A percentile compares a stretch with the other conserved stretches of the same genome.
phyloP scores from a whole-genome alignment of 1,284 basidiomycete genomes.

The Mrakiaceae sp. region DNA sequence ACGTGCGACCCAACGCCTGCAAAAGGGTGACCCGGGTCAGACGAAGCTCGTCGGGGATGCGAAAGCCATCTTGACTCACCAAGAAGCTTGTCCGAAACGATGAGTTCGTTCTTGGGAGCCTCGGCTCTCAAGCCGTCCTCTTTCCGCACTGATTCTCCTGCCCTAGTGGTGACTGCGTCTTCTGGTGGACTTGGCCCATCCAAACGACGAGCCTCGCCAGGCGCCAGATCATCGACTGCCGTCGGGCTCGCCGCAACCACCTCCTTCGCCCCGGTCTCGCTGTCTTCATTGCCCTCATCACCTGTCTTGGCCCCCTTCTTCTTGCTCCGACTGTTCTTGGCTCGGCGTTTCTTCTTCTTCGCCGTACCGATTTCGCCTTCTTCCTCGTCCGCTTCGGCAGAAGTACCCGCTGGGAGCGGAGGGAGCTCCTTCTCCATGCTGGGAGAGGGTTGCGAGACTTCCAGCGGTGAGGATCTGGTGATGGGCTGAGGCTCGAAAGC shows the following conservation, averaged over 20 bases:
- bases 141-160: constrained; percentile 21
- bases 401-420: neutral
- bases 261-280: constrained; percentile 13
- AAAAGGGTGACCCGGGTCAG: too few relatives aligned
- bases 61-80: too few relatives aligned
- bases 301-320: constrained; percentile 3
- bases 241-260: constrained; percentile 13
- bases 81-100: constrained; percentile 59
- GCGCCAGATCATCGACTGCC: constrained; percentile 26
- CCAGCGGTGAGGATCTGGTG: too few relatives aligned
- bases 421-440: neutral
- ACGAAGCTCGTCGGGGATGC: too few relatives aligned
- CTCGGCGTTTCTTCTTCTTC: constrained; percentile 9
- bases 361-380: neutral
- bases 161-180: too few relatives aligned
- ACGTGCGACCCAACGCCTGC: constrained; percentile 44
- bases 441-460: too few relatives aligned
- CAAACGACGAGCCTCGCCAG: too few relatives aligned
- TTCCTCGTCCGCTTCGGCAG: neutral
- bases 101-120: constrained; percentile 24
- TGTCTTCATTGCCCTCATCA: constrained; percentile 18
- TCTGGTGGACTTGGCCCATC: too few relatives aligned
- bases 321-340: constrained; percentile 2
- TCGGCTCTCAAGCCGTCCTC: constrained; percentile 24
- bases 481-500: too few relatives aligned